A percentile compares a stretch with the other conserved stretches of the same genome.
Conservation (phyloP, 2,329 filamentous ascomycete species). For the Talaromyces rugulosus region DNA sequence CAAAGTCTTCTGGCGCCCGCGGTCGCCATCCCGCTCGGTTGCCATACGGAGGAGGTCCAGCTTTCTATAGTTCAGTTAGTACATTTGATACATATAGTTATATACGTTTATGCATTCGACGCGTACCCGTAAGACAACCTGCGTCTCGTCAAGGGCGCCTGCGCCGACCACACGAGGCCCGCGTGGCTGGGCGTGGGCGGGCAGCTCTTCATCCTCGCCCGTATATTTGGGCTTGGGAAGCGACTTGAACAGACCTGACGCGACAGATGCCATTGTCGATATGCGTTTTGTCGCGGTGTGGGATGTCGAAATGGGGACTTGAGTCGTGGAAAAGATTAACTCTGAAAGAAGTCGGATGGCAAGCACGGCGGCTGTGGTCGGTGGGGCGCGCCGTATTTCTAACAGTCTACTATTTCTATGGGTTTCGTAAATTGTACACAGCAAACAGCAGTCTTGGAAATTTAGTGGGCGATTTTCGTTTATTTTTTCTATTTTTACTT, state of each 20-base stretch:
- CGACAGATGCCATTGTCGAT: slow-evolving; percentile 56
- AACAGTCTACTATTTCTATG: not conserved
- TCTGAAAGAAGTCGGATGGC: slow-evolving; percentile 6
- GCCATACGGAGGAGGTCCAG: slow-evolving; percentile 82
- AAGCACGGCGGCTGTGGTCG: slow-evolving; percentile 9
- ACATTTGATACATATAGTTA: not conserved
- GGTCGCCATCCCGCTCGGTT: slow-evolving; percentile 88
- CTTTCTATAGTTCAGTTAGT: slow-evolving; percentile 48
- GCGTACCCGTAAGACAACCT: slow-evolving; percentile 70
- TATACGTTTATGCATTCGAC: slow-evolving; percentile 15
- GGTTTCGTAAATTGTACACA: not conserved
- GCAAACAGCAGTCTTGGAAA: not conserved
- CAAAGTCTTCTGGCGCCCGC: slow-evolving; percentile 82
- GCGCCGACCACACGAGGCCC: slow-evolving; percentile 79
- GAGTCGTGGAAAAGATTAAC: not conserved
- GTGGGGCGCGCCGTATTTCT: slow-evolving; percentile 3
- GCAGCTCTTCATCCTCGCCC: slow-evolving; percentile 79
- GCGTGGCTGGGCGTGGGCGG: slow-evolving; percentile 65
- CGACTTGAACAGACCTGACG: slow-evolving; percentile 69
- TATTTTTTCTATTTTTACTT: not conserved
- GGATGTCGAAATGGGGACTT: not conserved
- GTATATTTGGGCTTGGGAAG: slow-evolving; percentile 89
- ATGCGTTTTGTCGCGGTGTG: slow-evolving; percentile 1
- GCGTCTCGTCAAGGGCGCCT: slow-evolving; percentile 75
- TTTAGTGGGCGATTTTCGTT: not conserved